phyloP scores from a whole-genome alignment of 2,329 filamentous ascomycete species.

The Colletotrichum sp. region DNA sequence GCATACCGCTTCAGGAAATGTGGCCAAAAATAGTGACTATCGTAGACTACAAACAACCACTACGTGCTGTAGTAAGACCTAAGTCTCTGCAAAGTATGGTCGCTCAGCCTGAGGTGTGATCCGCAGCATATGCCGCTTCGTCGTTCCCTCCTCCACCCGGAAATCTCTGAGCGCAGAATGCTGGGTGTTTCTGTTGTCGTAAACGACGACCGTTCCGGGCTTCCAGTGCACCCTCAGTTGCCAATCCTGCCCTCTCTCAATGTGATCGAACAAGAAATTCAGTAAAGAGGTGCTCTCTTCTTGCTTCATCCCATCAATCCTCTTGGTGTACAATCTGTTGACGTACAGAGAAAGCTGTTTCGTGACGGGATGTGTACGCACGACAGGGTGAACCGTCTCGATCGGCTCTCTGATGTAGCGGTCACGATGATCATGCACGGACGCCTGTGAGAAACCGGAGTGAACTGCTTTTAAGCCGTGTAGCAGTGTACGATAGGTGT shows the following conservation, averaged over 20 bases:
- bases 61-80: not conserved
- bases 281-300: not conserved
- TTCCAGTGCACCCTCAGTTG: not conserved
- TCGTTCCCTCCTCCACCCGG: not conserved
- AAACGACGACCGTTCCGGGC: not conserved
- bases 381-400: not conserved
- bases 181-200: not conserved
- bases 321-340: not conserved
- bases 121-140: not conserved
- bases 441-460: not conserved
- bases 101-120: conserved; percentile 1
- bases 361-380: not conserved
- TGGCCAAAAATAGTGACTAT: not conserved
- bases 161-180: not conserved
- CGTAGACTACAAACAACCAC: not conserved
- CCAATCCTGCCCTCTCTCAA: not conserved
- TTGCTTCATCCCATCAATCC: not conserved
- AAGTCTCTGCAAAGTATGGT: not conserved
- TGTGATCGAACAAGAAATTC: not conserved
- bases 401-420: not conserved
- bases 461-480: not conserved
- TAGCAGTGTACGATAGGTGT: not conserved
- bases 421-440: not conserved
- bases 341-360: not conserved
- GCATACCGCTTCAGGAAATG: not conserved